Evolutionary conservation across 2,329 filamentous ascomycete genomes (phyloP), one percentile per base, ranked within the genome.

Genomic region (Rhexocercosporidium sp.): DNA sequence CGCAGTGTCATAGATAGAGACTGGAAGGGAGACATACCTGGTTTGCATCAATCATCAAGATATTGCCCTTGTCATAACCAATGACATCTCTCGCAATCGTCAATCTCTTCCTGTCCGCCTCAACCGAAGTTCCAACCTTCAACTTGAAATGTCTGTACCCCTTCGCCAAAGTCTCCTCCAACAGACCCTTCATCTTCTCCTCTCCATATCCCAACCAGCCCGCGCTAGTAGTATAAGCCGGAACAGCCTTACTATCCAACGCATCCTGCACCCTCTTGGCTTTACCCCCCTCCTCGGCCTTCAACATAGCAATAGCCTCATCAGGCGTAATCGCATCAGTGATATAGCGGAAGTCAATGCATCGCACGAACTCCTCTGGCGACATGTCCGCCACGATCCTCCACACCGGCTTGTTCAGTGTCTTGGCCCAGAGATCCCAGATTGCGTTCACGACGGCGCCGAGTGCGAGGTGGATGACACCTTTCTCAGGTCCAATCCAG

Each of bases 351-450:
- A 97, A 97, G 81, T 97, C 94, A 77, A 97, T 94, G 81, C 94
- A 95, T 67, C 85, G 81, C 61, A 97, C 93, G 61, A 96, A 88
- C 81, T 97, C 90, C 80, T 96, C 91, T 0, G 94, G 93, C 3
- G 86, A 90, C 92, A 97, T 96, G 73, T 97, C 94, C 12, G 92
- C 91, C 27, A 97, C 91, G 69, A 97, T 90, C 67, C 89, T 87
- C 94, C 94, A 97, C 16, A 97, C 92, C 3, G 94, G 94, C 83
- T 97, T 97, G 71, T 87, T 85, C 41, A 96, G 86, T 1, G 86
- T 86, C 82, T 96, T 97, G 64, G 92, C 93, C 94, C 94, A 97
- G n/a, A 97, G 87, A 79, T 97, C 94, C 94, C 94, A 97, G 75
- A 97, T 85, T 18, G 93, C 94, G 78, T 97, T 97, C 74, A 96